A percentile compares a stretch with the other conserved stretches of the same genome.
phyloP scores from a whole-genome alignment of 2,329 filamentous ascomycete species.

The Moelleriella libera region DNA sequence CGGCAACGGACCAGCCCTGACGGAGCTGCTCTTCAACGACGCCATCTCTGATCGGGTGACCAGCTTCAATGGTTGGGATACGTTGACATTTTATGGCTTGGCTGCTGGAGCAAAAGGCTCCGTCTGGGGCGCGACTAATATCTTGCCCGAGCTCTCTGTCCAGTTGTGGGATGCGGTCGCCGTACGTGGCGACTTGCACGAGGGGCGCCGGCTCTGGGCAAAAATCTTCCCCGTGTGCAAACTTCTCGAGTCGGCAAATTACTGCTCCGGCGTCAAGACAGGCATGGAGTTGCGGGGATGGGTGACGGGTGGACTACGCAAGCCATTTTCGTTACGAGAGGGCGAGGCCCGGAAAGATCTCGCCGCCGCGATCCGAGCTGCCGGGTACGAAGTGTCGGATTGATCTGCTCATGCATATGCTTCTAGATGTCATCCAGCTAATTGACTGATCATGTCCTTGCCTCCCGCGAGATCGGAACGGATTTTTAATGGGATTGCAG shows the following conservation, averaged over 20 bases:
- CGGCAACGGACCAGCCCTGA: conserved; percentile 33
- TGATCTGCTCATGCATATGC: background rate
- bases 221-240: conserved; percentile 36
- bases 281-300: conserved; percentile 31
- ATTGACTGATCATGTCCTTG: too few species aligned
- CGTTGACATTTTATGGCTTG: conserved; percentile 36
- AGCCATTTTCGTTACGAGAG: conserved; percentile 26
- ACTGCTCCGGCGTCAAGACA: conserved; percentile 31
- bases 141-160: conserved; percentile 32
- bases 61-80: conserved; percentile 39
- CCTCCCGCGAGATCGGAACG: too few species aligned
- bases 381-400: conserved; percentile 1
- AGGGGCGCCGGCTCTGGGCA: conserved; percentile 29
- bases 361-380: conserved; percentile 3
- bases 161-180: conserved; percentile 30
- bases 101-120: conserved; percentile 33
- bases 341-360: background rate
- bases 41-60: conserved; percentile 20
- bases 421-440: too few species aligned
- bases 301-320: conserved; percentile 30
- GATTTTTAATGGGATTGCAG: too few species aligned
- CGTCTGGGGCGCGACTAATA: conserved; percentile 35
- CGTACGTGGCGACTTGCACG: conserved; percentile 21
- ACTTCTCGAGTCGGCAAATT: conserved; percentile 33
- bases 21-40: conserved; percentile 29